These are phyloP conservation scores for Xylaria digitata DNA, from an alignment of 2,329 filamentous ascomycete species.

Conservation along the genomic window DNA sequence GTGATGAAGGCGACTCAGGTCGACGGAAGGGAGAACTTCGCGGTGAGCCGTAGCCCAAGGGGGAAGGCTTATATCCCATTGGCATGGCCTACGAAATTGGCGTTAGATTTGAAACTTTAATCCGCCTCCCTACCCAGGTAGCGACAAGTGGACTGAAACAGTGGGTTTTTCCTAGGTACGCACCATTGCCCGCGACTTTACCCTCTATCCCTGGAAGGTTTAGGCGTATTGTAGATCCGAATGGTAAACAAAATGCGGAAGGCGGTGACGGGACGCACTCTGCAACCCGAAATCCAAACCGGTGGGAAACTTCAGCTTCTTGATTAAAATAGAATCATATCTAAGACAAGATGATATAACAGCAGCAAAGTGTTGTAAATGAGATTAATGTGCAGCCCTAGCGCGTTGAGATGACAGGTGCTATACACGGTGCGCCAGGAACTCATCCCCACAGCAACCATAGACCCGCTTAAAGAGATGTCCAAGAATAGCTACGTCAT, in stretches of 20 bases:
- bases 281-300: neutral
- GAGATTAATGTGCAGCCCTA: neutral
- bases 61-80: constrained; percentile 75
- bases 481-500: neutral
- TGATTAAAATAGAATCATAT: neutral
- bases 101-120: constrained; percentile 15
- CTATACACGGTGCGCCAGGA: neutral
- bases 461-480: constrained; percentile 16
- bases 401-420: constrained; percentile 4
- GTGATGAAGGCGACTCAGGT: constrained; percentile 72
- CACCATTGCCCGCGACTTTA: constrained; percentile 45
- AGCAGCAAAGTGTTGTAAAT: neutral
- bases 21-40: constrained; percentile 74
- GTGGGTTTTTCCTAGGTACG: constrained; percentile 42
- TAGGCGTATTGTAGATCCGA: constrained; percentile 23
- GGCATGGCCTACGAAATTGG: constrained; percentile 60
- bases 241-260: constrained; percentile 33
- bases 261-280: neutral
- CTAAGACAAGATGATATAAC: neutral
- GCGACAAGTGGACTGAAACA: constrained; percentile 30
- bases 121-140: neutral
- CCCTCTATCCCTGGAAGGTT: constrained; percentile 13
- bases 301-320: neutral
- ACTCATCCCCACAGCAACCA: constrained; percentile 36
- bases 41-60: constrained; percentile 76